Evolutionary conservation across 1,284 basidiomycete genomes (phyloP).

Genomic region (Takashimella tepidaria): DNA sequence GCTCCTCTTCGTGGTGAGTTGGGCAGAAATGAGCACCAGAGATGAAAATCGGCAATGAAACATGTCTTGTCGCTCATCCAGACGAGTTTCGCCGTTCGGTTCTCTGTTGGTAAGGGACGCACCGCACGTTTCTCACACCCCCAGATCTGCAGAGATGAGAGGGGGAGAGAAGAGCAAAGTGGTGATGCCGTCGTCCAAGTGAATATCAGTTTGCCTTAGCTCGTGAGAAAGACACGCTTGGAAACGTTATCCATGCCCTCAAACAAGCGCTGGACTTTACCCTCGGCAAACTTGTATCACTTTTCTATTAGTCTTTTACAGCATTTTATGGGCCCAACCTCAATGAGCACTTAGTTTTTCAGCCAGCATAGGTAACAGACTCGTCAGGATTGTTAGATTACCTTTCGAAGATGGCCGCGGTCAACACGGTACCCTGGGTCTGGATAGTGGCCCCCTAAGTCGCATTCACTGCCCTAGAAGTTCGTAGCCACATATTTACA

Average conservation of each 20-base stretch:
- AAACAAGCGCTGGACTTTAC: constrained; percentile 27
- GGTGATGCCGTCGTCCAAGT: constrained; percentile 43
- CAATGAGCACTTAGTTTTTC: constrained; percentile 43
- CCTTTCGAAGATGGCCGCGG: constrained; percentile 10
- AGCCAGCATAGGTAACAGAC: constrained; percentile 40
- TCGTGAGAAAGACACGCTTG: constrained; percentile 35
- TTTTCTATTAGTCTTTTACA: neutral
- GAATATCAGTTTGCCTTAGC: constrained; percentile 44
- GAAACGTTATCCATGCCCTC: constrained; percentile 11
- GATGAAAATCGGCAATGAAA: neutral
- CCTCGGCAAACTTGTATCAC: neutral
- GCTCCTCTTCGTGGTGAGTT: constrained; percentile 25
- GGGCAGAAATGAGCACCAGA: constrained; percentile 31
- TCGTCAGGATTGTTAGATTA: constrained; percentile 46
- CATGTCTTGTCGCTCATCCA: constrained; percentile 5
- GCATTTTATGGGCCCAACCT: neutral
- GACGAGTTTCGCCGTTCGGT: constrained; percentile 13
- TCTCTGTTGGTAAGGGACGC: constrained; percentile 37
- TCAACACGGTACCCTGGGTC: constrained; percentile 7
- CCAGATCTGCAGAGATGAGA: constrained; percentile 45
- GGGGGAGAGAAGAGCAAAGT: constrained; percentile 45
- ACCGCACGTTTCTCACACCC: constrained; percentile 43
- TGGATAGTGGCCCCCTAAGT: constrained; percentile 55
- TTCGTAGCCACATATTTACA: constrained; percentile 54
- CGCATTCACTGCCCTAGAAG: constrained; percentile 5